Evolutionary conservation across 148 eudicot species (phyloP).

Genomic region (Dysphania ambrosioides): DNA sequence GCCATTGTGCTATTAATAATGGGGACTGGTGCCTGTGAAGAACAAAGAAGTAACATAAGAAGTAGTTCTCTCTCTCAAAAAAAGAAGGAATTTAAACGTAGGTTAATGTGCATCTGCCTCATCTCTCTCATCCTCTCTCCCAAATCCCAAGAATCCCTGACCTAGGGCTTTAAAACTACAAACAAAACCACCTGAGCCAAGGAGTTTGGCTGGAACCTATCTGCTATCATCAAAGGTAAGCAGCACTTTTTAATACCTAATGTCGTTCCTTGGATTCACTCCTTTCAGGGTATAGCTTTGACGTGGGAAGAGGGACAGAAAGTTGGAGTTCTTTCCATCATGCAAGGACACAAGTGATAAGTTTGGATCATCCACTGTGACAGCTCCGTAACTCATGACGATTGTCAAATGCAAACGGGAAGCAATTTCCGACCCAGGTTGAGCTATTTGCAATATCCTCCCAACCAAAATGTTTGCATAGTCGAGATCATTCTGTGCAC

Average conservation of each 20-base stretch:
- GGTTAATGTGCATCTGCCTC: background rate
- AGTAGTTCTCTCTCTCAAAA: background rate
- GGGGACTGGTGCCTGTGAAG: slow-evolving; percentile 60
- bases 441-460: slow-evolving; percentile 41
- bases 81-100: too few species aligned
- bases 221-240: background rate
- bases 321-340: slow-evolving; percentile 31
- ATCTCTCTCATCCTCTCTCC: background rate
- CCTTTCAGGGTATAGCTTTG: slow-evolving; percentile 81
- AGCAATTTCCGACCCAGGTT: slow-evolving; percentile 50
- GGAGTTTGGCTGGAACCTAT: background rate
- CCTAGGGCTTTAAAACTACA: background rate
- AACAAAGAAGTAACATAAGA: slow-evolving; percentile 17
- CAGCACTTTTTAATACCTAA: slow-evolving; percentile 45
- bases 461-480: slow-evolving; percentile 58
- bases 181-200: background rate
- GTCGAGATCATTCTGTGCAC: slow-evolving; percentile 36
- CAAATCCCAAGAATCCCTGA: background rate
- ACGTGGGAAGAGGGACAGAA: slow-evolving; percentile 54
- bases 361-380: slow-evolving; percentile 30
- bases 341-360: slow-evolving; percentile 36
- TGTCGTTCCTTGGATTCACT: slow-evolving; percentile 45
- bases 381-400: slow-evolving; percentile 67
- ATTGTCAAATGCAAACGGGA: slow-evolving; percentile 73
- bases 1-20: slow-evolving; percentile 80